Base-by-base conservation (phyloP, 169 alveolate species). In the Plasmodium reichenowi region DNA sequence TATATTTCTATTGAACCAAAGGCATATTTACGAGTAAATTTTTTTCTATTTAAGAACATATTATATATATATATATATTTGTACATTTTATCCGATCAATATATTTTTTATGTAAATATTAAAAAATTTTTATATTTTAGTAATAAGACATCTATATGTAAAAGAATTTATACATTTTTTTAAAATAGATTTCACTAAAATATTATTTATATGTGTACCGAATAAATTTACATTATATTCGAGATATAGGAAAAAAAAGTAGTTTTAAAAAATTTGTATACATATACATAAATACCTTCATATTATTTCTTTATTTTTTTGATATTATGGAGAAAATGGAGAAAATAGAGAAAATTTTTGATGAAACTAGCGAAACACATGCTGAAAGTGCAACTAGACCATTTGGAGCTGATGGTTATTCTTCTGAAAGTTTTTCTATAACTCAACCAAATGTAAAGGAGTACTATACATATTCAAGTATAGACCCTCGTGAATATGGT, bases 291-390 rank as follows among this genome's bases (percentile, higher is more conserved):
- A 15, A 62, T 62, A 62, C 2, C 7, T 17, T 12, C 24, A 62
- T 17, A 62, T 62, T 1, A 12, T 10, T 62, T 62, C 22, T 56
- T 38, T 68, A 68, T n/a, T 43, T 68, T 5, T n/a, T 24, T 24
- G 72, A 64, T 9, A 64, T 64, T 15, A 20, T n/a, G n/a, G 78
- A 78, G 26, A 64, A 78, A 64, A 50, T 78, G 78, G 52, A 52
- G 15, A 63, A 78, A 48, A 17, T 43, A 59, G 76, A 78, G 9
- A 78, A 63, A 15, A 50, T 50, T 47, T 64, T 78, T 50, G 78
- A 78, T 43, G 78, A 64, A 66, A 78, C 89, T 22, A 78, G 67
- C 45, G 89, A 78, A 52, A 78, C 89, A 6, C 70, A 22, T 15
- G 56, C 71, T 7, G 89, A 58, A 7, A 78, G 76, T 59, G 24